Base-by-base conservation (phyloP, 2,329 filamentous ascomycete genomes). In the Piedraia hortae region DNA sequence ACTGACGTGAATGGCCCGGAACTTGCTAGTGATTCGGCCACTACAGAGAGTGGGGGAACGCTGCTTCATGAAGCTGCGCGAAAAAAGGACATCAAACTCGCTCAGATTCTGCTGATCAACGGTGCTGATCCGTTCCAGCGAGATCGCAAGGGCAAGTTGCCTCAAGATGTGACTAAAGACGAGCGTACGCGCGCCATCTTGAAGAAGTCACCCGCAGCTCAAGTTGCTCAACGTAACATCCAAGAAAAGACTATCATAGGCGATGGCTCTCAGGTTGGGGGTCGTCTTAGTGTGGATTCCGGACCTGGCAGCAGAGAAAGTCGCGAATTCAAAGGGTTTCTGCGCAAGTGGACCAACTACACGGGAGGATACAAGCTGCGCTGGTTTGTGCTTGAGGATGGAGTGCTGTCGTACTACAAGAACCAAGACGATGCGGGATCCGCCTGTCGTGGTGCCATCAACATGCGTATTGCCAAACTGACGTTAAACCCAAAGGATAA, bases 331-430 rank as follows among this genome's bases (percentile, higher is more conserved):
- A 91, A 89, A 50, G 85, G 85, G 4, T 97, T 93, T 43, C 54
- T 97, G 25, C 93, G 91, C 50, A 97, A 97, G 45, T 97, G 85
- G 85, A 97, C 85, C 21, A 97, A 97, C 43, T 97, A 97, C 43
- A 80, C 82, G 11, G 80, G 74, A 41, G 85, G 85, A 5, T 97
- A 91, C 50, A 90, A 97, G 49, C 47, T 97, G 31, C 61, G 85
- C 28, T 97, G 82, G 80, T 97, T 97, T 41, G 85, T 93, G 8
- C 61, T 97, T 5, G 85, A 97, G 42, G 85, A 97, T 41, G 85
- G 85, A 7, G 82, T 97, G 7, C 48, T 97, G 33, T 93, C 85
- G 46, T 97, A 97, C 50, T 97, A 93, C 53, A 97, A 97, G 49
- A 77, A 93, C 44, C 85, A 97, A 48, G 85, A 97, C 41, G 85